Conservation (phyloP, 805 yeast species). For the Suhomyces tanzawaensis region DNA sequence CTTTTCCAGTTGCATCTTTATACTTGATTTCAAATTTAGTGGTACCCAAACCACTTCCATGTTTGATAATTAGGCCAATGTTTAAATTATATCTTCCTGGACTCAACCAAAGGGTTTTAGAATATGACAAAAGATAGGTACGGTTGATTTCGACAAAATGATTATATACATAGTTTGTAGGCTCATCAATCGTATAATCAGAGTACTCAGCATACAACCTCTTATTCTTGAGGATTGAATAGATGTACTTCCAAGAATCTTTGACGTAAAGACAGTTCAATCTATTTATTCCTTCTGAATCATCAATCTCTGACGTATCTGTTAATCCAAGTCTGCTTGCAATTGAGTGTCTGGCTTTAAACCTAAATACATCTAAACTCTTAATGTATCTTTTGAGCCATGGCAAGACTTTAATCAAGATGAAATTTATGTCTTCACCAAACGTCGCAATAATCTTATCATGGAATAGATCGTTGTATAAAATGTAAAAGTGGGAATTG, state of each 20-base stretch:
- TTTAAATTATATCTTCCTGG: slow-evolving; percentile 51
- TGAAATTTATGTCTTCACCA: slow-evolving; percentile 34
- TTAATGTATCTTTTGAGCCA: slow-evolving; percentile 38
- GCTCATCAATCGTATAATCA: slow-evolving; percentile 47
- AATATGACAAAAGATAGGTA: slow-evolving; percentile 48
- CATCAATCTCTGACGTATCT: slow-evolving; percentile 15
- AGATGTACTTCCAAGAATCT: slow-evolving; percentile 57
- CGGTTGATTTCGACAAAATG: slow-evolving; percentile 49
- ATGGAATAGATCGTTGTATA: slow-evolving; percentile 50
- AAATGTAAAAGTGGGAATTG: slow-evolving; percentile 44
- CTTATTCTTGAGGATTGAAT: slow-evolving; percentile 49
- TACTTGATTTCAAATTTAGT: slow-evolving; percentile 49
- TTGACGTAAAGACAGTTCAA: slow-evolving; percentile 32
- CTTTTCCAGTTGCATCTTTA: slow-evolving; percentile 23
- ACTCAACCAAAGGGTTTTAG: slow-evolving; percentile 44
- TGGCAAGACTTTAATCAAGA: slow-evolving; percentile 35
- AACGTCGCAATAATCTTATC: slow-evolving; percentile 35
- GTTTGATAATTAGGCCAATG: slow-evolving; percentile 51
- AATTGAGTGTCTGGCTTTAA: slow-evolving; percentile 24
- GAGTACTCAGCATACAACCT: slow-evolving; percentile 50
- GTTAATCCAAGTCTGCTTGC: slow-evolving; percentile 26
- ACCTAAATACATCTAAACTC: slow-evolving; percentile 38
- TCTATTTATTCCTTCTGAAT: slow-evolving; percentile 7
- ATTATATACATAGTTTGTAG: slow-evolving; percentile 41
- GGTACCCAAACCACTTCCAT: slow-evolving; percentile 57